Conservation (phyloP, 169 alveolate species). For the Eimeria falciformis region DNA sequence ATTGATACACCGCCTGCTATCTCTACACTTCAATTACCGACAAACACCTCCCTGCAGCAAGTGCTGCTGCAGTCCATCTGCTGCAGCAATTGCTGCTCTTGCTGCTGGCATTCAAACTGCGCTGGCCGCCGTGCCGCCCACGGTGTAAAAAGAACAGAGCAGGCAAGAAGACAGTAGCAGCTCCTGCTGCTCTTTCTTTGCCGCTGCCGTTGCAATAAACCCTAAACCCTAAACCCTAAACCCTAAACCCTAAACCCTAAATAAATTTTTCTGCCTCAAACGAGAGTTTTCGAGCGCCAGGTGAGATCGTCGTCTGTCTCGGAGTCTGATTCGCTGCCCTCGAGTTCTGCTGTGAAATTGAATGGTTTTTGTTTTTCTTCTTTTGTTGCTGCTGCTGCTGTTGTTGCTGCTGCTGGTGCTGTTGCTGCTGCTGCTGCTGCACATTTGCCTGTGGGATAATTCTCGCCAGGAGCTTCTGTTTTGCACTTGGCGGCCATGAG, state of each 20-base stretch:
- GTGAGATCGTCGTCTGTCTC: slow-evolving; percentile 32
- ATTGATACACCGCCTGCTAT: background rate
- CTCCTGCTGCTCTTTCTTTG: background rate
- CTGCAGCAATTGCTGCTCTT: background rate
- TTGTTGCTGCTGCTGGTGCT: background rate
- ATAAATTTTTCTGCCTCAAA: background rate
- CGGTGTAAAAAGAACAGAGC: no score
- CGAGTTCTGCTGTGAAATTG: slow-evolving; percentile 2
- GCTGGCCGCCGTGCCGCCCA: background rate
- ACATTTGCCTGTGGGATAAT: no score
- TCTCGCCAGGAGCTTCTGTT: no score
- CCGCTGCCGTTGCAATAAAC: background rate
- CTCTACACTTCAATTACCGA: no score
- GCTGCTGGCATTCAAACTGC: background rate
- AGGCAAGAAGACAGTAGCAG: no score
- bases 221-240: background rate
- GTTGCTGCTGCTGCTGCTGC: slow-evolving; percentile 53
- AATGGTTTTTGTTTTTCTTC: no score
- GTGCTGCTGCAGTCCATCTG: background rate
- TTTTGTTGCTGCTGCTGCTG: background rate
- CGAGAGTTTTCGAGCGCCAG: slow-evolving; percentile 21
- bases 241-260: background rate
- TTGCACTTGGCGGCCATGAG: background rate
- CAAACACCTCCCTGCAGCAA: background rate
- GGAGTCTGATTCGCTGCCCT: slow-evolving; percentile 9